Evolutionary conservation across 129 eudicot species (phyloP).

Genomic region (Silybum marianum): DNA sequence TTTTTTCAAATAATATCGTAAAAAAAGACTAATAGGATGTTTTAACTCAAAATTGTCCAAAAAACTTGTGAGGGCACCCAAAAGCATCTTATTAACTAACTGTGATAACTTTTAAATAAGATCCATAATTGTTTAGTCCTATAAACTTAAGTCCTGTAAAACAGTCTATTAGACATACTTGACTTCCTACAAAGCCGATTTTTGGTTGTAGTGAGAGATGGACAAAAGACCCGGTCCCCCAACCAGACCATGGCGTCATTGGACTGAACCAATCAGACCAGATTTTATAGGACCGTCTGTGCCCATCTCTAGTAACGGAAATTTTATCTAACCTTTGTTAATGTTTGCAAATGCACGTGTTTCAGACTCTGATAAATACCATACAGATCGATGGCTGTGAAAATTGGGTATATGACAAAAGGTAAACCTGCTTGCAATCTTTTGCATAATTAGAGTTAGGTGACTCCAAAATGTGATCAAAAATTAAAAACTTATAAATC

Average conservation of each 20-base stretch:
- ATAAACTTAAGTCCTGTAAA: neutral
- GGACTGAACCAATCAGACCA: too few species aligned
- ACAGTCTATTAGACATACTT: neutral
- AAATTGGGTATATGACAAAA: conserved; percentile 79
- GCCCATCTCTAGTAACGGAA: neutral
- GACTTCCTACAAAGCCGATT: neutral
- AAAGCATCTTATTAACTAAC: too few species aligned
- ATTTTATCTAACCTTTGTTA: conserved; percentile 76
- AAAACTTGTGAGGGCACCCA: neutral
- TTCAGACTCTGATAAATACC: conserved; percentile 90
- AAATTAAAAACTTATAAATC: neutral
- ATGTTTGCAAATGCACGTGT: conserved; percentile 88
- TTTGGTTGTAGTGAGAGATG: too few species aligned
- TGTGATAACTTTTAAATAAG: neutral
- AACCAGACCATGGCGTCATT: too few species aligned
- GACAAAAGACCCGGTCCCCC: too few species aligned
- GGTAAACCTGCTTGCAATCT: conserved; percentile 92
- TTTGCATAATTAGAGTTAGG: conserved; percentile 37
- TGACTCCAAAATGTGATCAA: conserved; percentile 4
- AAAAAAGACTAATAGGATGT: neutral
- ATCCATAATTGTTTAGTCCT: neutral
- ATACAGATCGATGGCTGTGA: conserved; percentile 76
- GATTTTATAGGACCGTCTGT: too few species aligned
- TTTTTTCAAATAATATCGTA: neutral
- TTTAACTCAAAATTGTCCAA: neutral